Evolutionary conservation across 2,329 filamentous ascomycete species (phyloP), one percentile per base, ranked within the genome.

Genomic region (Fusarium longipes): DNA sequence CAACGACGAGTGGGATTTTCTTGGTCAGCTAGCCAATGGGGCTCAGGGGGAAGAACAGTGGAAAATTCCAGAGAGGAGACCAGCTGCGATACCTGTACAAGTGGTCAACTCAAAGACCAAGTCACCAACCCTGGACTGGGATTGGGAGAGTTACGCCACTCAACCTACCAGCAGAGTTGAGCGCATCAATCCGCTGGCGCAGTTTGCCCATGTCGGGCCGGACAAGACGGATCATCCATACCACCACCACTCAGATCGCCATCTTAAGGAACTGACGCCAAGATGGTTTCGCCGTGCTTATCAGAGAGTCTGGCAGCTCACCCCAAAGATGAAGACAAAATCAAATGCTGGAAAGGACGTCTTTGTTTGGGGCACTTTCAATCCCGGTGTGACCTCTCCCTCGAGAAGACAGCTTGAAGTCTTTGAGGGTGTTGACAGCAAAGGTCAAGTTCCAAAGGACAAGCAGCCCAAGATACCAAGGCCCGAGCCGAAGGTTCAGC

Each of bases 1-100:
- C 8, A 76, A 74, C 27, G 77, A 78, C 18, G 86, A 89, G 70
- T 90, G 86, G 86, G 80, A 88, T 15, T 72, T 82, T 15, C 75
- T 90, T n/a, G 75, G 75, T n/a, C 75, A 76, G 24, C 68, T 90
- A 33, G 80, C 80, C 5, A 64, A 70, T 9, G 86, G 83, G 2
- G 76, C 76, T 25, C 80, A 80, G 11, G 73, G 72, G 4, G 70
- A 71, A 20, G 60, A 64, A 5, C 75, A 80, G 30, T 83, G 81
- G 77, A 69, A 57, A 18, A 66, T 82, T 2, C 82, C 82, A 15
- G 22, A 65, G 20, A 69, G 77, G 44, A 72, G 77, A n/a, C 55
- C 62, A 20, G 51, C 64, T 43, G 73, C 71, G 27, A 70, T 43
- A 14, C 45, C 56, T 5, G 8, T 64, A 15, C 40, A 18, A 4